Evolutionary conservation across 2,329 filamentous ascomycete species (phyloP).

Genomic region (Apiospora hydei): DNA sequence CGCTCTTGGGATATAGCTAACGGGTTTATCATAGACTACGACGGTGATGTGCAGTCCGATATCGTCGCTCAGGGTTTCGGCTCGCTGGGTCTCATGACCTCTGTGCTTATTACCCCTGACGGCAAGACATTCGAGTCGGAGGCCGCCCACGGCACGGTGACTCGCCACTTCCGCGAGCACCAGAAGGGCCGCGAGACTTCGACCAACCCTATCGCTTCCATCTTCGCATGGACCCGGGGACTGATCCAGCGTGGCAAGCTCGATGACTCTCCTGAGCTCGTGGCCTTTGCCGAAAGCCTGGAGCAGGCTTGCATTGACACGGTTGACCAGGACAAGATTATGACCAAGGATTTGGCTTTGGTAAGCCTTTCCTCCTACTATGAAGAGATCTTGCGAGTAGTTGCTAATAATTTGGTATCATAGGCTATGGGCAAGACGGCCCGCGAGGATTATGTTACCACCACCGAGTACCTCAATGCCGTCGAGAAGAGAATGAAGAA

Average conservation of each 20-base stretch:
- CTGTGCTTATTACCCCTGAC: conserved; percentile 93
- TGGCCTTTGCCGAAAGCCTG: conserved; percentile 88
- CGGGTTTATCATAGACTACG: conserved; percentile 74
- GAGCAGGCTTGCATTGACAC: conserved; percentile 95
- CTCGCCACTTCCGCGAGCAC: conserved; percentile 97
- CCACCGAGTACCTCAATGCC: conserved; percentile 87
- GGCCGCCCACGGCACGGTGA: conserved; percentile 97
- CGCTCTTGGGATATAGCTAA: background rate
- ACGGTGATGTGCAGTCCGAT: conserved; percentile 98
- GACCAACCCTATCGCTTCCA: conserved; percentile 98
- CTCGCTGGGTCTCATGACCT: conserved; percentile 98
- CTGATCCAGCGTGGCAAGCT: conserved; percentile 92
- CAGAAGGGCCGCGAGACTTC: conserved; percentile 97
- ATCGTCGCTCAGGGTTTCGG: conserved; percentile 98
- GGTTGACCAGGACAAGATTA: conserved; percentile 91
- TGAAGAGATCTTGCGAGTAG: too few species aligned
- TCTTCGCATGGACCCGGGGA: conserved; percentile 98
- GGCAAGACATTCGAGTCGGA: conserved; percentile 98
- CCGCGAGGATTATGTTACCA: conserved; percentile 87
- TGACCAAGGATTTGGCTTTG: conserved; percentile 99
- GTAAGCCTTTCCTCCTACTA: background rate
- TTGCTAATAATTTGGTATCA: background rate
- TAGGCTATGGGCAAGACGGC: conserved; percentile 83
- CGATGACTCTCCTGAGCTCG: conserved; percentile 89
- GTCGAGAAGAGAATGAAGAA: conserved; percentile 90